A percentile compares a stretch with the other conserved stretches of the same genome.
Evolutionary conservation across 2,329 filamentous ascomycete genomes (phyloP).

Genomic region (Akanthomyces muscarius): DNA sequence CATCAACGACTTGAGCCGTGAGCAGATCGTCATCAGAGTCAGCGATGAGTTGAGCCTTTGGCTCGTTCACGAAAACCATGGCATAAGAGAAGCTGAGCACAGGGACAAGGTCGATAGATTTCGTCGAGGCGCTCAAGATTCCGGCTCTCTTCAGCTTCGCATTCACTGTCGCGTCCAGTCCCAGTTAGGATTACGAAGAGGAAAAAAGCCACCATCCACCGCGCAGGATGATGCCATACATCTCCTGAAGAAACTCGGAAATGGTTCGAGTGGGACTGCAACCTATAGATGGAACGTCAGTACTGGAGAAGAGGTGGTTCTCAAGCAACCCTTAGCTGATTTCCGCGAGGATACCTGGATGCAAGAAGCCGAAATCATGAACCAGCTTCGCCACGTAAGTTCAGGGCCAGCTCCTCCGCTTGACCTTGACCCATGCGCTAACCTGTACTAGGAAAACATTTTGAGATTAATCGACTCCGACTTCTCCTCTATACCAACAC

Average conservation of each 20-base stretch:
- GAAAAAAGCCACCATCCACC: background rate
- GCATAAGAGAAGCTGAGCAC: background rate
- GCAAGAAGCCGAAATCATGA: background rate
- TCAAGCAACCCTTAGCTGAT: background rate
- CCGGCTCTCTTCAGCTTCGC: background rate
- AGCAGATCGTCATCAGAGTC: background rate
- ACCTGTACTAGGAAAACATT: background rate
- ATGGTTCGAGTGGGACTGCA: background rate
- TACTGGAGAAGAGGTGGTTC: background rate
- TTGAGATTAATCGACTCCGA: background rate
- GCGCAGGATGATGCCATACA: background rate
- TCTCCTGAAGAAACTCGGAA: background rate
- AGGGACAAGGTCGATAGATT: background rate
- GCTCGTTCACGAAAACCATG: background rate
- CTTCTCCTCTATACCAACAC: background rate
- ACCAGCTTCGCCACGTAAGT: background rate
- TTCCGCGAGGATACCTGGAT: background rate
- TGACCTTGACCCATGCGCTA: background rate
- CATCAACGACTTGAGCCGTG: background rate
- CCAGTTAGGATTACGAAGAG: background rate
- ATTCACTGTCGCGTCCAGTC: background rate
- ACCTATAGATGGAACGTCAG: background rate
- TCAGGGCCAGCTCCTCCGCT: background rate
- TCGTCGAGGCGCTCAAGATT: background rate
- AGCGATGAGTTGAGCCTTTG: background rate